Conservation (phyloP, 2,329 filamentous ascomycete genomes). For the Tolypocladium sp. region DNA sequence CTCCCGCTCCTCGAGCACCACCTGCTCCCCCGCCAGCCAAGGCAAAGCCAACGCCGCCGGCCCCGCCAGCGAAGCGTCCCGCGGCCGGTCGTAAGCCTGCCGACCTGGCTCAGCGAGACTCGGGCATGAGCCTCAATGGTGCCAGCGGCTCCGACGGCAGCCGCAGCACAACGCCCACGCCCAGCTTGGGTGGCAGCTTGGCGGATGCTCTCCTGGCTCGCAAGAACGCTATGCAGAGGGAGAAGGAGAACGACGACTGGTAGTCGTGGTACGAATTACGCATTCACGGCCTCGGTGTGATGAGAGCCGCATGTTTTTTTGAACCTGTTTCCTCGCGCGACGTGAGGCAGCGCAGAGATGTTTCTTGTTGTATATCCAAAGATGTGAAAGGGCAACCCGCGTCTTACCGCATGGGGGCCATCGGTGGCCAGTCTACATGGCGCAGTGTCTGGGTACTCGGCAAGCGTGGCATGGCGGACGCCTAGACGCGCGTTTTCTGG, state of each 20-base stretch:
- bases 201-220: slow-evolving; percentile 71
- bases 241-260: slow-evolving; percentile 63
- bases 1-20: slow-evolving; percentile 52
- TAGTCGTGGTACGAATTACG: slow-evolving; percentile 19
- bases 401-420: not conserved
- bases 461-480: not conserved
- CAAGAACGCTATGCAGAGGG: slow-evolving; percentile 67
- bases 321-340: not conserved
- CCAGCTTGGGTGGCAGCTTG: slow-evolving; percentile 63
- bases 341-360: not conserved
- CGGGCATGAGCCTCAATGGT: slow-evolving; percentile 52
- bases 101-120: slow-evolving; percentile 62
- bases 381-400: not conserved
- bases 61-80: slow-evolving; percentile 74
- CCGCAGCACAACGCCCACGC: slow-evolving; percentile 62
- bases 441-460: not conserved
- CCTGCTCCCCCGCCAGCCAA: slow-evolving; percentile 51
- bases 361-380: not conserved
- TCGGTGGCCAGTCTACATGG: not conserved
- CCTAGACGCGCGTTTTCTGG: not conserved
- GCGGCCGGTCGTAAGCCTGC: slow-evolving; percentile 62
- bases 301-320: not conserved
- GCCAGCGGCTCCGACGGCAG: slow-evolving; percentile 50
- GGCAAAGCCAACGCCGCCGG: slow-evolving; percentile 63
- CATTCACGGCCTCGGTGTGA: not conserved